Conservation (phyloP, 1,284 basidiomycete genomes). For the Ceratobasidium sp. region DNA sequence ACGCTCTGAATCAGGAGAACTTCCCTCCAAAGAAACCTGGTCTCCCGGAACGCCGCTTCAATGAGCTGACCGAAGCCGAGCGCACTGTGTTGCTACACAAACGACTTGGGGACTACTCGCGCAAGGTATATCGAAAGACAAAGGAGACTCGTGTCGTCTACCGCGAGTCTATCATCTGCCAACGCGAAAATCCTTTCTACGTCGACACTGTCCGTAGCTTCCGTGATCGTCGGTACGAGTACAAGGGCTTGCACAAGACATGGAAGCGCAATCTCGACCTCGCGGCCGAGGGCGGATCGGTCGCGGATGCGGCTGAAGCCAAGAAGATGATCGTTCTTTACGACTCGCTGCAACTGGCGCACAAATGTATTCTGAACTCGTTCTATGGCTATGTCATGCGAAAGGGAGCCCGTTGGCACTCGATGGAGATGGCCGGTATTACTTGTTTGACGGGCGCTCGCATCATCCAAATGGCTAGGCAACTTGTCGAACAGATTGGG, state of each 20-base stretch:
- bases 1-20: constrained; percentile 93
- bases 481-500: constrained; percentile 96
- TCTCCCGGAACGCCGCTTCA: constrained; percentile 80
- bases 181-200: constrained; percentile 99
- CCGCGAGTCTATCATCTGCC: constrained; percentile 96
- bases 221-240: constrained; percentile 98
- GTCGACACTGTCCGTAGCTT: constrained; percentile 98
- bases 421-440: constrained; percentile 99
- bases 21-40: constrained; percentile 87
- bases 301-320: constrained; percentile 93
- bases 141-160: constrained; percentile 98
- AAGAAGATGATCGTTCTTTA: constrained; percentile 99
- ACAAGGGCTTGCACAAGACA: constrained; percentile 98
- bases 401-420: constrained; percentile 99
- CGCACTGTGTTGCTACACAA: constrained; percentile 95
- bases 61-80: constrained; percentile 87
- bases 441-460: constrained; percentile 98
- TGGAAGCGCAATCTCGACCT: constrained; percentile 99
- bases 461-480: constrained; percentile 99
- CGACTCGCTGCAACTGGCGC: constrained; percentile 98
- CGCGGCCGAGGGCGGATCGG: constrained; percentile 72
- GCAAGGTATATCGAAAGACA: constrained; percentile 99
- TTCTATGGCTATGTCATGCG: constrained; percentile 99
- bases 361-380: constrained; percentile 99
- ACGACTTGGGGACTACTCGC: constrained; percentile 96